Evolutionary conservation across 208 protist genomes (phyloP).

Genomic region (Leishmania tropica): DNA sequence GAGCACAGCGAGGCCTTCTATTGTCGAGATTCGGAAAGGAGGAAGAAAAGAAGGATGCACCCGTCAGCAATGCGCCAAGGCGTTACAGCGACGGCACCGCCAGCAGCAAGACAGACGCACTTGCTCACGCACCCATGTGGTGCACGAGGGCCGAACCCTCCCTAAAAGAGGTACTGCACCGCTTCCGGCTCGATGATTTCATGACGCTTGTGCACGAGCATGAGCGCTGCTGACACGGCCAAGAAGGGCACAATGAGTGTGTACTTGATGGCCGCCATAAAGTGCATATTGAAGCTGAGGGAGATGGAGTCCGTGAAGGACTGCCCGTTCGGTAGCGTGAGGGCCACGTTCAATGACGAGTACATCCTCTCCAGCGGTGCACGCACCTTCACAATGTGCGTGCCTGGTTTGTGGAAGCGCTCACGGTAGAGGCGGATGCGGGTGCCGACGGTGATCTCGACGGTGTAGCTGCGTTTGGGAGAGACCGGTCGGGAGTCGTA

Average conservation of each 20-base stretch:
- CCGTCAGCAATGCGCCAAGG: neutral
- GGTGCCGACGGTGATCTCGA: constrained; percentile 73
- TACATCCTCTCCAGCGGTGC: constrained; percentile 70
- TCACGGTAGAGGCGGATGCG: constrained; percentile 54
- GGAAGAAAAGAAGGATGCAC: neutral
- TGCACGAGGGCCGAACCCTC: neutral
- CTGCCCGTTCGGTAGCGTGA: constrained; percentile 76
- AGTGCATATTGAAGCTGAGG: constrained; percentile 88
- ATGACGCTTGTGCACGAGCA: constrained; percentile 69
- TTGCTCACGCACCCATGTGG: neutral
- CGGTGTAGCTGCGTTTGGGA: constrained; percentile 44
- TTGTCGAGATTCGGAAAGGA: neutral
- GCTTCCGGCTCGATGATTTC: constrained; percentile 27
- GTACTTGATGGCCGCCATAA: constrained; percentile 81
- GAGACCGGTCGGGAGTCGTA: constrained; percentile 42
- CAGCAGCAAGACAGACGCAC: neutral
- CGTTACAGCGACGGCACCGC: neutral
- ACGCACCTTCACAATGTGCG: constrained; percentile 54
- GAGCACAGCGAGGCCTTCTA: neutral
- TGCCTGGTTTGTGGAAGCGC: constrained; percentile 43
- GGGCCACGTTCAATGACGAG: constrained; percentile 54
- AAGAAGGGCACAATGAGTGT: constrained; percentile 81
- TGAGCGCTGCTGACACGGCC: constrained; percentile 49
- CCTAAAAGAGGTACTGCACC: constrained; percentile 14
- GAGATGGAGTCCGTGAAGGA: constrained; percentile 71